phyloP scores from a whole-genome alignment of 2,329 filamentous ascomycete genomes.

The Parastagonospora avenae region DNA sequence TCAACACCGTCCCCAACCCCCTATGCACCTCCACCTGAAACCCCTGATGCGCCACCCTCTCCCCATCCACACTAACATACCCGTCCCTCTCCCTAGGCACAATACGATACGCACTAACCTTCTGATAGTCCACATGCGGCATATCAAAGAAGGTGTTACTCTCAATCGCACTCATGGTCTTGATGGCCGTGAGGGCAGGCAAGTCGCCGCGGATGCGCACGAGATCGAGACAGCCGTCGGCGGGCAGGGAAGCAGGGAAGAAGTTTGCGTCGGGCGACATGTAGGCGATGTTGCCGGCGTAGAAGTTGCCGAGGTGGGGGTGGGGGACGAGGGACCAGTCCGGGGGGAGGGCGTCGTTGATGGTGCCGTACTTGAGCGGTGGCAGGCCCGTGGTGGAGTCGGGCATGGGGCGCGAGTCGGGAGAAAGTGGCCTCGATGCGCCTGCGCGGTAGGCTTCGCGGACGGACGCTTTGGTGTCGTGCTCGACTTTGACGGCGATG shows the following conservation, averaged over 20 bases:
- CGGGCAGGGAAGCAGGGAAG: constrained; percentile 80
- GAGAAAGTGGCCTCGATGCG: constrained; percentile 24
- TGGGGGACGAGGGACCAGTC: constrained; percentile 77
- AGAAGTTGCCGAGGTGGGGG: constrained; percentile 87
- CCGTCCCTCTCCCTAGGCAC: constrained; percentile 69
- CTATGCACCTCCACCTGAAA: constrained; percentile 91
- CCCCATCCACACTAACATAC: constrained; percentile 93
- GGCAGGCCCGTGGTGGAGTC: constrained; percentile 61
- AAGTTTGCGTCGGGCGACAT: constrained; percentile 89
- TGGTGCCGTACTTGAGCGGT: constrained; percentile 75
- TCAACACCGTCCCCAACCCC: constrained; percentile 82
- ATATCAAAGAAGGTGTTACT: constrained; percentile 79
- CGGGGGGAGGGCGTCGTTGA: constrained; percentile 75
- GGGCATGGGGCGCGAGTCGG: constrained; percentile 31
- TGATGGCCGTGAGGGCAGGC: constrained; percentile 66
- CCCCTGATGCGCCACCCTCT: constrained; percentile 81
- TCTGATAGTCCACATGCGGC: constrained; percentile 77
- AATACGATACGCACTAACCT: constrained; percentile 86
- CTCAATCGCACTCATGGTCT: constrained; percentile 74
- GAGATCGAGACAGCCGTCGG: constrained; percentile 85
- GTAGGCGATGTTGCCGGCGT: constrained; percentile 91
- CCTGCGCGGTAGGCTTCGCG: constrained; percentile 69
- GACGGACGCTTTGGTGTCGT: constrained; percentile 75
- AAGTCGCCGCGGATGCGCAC: constrained; percentile 80
- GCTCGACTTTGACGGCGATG: constrained; percentile 81